phyloP scores from a whole-genome alignment of 345 rosid genomes.

The Turnera subulata region DNA sequence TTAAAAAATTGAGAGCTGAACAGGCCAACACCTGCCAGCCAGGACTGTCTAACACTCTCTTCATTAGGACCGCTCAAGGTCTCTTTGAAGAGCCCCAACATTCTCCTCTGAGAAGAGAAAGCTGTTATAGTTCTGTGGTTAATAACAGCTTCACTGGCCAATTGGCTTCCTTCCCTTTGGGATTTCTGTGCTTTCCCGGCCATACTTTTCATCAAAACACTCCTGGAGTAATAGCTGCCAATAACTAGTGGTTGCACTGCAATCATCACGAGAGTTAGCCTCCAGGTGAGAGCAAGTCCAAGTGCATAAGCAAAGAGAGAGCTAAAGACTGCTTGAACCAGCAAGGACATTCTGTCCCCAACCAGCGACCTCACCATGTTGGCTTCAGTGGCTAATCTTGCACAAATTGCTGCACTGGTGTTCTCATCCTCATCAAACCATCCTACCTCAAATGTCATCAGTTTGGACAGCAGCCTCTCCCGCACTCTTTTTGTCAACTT shows the following conservation, averaged over 20 bases:
- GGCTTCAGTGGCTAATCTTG: conserved; percentile 61
- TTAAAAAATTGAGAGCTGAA: conserved; percentile 56
- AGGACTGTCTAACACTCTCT: conserved; percentile 49
- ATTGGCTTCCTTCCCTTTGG: conserved; percentile 65
- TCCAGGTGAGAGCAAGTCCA: conserved; percentile 52
- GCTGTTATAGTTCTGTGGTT: conserved; percentile 76
- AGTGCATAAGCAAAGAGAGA: conserved; percentile 46
- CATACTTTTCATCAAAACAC: conserved; percentile 52
- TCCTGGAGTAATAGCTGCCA: conserved; percentile 52
- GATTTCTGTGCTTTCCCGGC: conserved; percentile 59
- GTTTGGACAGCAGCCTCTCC: conserved; percentile 44
- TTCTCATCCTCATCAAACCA: conserved; percentile 71
- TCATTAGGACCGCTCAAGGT: conserved; percentile 55
- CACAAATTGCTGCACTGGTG: conserved; percentile 60
- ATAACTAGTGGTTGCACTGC: conserved; percentile 56
- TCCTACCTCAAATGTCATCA: conserved; percentile 57
- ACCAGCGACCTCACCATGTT: conserved; percentile 50
- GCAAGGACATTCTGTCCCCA: conserved; percentile 59
- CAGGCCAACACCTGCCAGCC: conserved; percentile 55
- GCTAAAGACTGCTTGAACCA: conserved; percentile 54
- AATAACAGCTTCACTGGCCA: conserved; percentile 58
- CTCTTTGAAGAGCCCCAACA: conserved; percentile 42
- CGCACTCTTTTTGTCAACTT: conserved; percentile 56
- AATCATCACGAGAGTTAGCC: conserved; percentile 51
- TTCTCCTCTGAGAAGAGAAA: conserved; percentile 64